Percentiles rank a stretch among this genome's conserved stretches.
Conservation (phyloP, 1,284 basidiomycete species). For the Ceratobasidium sp. region DNA sequence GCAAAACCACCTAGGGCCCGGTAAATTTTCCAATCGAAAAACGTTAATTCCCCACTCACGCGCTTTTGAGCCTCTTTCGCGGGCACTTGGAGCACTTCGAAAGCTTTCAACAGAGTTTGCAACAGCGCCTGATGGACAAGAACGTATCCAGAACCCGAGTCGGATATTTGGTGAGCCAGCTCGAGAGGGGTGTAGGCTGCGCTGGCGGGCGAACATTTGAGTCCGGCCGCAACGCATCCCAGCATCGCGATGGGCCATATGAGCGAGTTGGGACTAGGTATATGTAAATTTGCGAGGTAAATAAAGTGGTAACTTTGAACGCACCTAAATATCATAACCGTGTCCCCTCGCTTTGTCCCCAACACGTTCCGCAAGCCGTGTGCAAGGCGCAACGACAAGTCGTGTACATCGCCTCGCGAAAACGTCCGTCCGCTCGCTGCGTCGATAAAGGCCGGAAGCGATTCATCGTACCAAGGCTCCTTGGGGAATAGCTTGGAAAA, state of each 20-base stretch:
- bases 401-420: conserved; percentile 68
- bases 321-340: conserved; percentile 66
- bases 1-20: conserved; percentile 31
- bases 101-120: conserved; percentile 61
- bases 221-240: conserved; percentile 68
- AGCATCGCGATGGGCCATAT: conserved; percentile 73
- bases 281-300: background rate
- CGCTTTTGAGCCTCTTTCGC: conserved; percentile 61
- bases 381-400: conserved; percentile 69
- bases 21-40: background rate
- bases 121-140: conserved; percentile 69
- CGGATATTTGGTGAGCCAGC: conserved; percentile 65
- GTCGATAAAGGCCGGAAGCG: conserved; percentile 74
- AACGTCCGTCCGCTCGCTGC: conserved; percentile 69
- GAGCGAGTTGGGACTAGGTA: conserved; percentile 66
- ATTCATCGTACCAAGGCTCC: conserved; percentile 56
- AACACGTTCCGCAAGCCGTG: conserved; percentile 64
- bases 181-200: conserved; percentile 63
- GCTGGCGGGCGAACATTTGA: conserved; percentile 65
- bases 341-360: conserved; percentile 50
- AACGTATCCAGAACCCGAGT: conserved; percentile 68
- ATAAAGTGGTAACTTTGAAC: background rate
- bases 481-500: conserved; percentile 66
- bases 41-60: conserved; percentile 57
- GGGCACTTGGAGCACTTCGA: conserved; percentile 61